Evolutionary conservation across 768 basidiomycete species (phyloP), one percentile per base, ranked within the genome.

Genomic region (Serendipita indica): DNA sequence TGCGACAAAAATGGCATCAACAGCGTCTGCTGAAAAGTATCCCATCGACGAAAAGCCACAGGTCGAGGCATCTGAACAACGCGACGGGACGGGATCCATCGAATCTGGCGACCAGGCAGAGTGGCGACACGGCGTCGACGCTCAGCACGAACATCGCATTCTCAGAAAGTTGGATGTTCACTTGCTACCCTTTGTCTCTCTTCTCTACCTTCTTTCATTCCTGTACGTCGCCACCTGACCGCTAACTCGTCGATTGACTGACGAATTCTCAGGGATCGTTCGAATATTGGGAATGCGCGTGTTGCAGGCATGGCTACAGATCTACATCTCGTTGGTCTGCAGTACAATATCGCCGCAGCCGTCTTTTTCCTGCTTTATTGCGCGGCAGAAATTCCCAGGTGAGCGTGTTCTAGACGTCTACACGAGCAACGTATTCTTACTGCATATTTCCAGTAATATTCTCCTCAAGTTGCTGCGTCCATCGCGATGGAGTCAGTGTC

Each of bases 151-250:
- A 66, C 72, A 69, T 49, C 76, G 71, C 57, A 72, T 86, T 25
- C 62, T 75, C 62, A 65, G 82, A 43, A 82, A 76, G 67, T 77
- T 86, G 52, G 84, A 86, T 66, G 59, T 79, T 63, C 76, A 75
- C 64, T 73, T 89, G 58, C 75, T 89, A 32, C 89, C 89, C 33
- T 89, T 84, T 82, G 70, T 90, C 25, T 75, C 81, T 6, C 64
- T 87, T 5, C 72, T 90, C 22, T 88, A 89, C 67, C 72, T 88
- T 27, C 72, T 89, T 63, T 86, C 79, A 68, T 89, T 84, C 67
- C 72, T 89, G 66, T 67, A 46, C 33, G 59, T 63, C 10, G 5
- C 5, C 22, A 25, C n/a, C n/a, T n/a, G n/a, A n/a, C n/a, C n/a
- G n/a, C n/a, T n/a, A n/a, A n/a, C n/a, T n/a, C n/a, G n/a, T n/a